phyloP scores from a whole-genome alignment of 768 basidiomycete genomes.

The Kwoniella shandongensis region DNA sequence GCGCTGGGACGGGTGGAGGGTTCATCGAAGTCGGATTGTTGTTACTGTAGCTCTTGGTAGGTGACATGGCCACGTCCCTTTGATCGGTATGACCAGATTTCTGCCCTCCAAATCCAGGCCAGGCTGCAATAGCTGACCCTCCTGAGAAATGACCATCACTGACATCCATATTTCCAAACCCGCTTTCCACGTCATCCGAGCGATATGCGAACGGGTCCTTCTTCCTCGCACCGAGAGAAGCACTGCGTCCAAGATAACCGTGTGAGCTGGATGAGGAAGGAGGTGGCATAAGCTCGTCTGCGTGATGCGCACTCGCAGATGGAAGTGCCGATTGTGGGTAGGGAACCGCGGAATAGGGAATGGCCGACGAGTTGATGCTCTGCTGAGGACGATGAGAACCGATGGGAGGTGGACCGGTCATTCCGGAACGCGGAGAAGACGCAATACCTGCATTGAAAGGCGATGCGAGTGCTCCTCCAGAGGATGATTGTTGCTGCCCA shows the following conservation, averaged over 20 bases:
- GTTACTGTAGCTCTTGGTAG: constrained; percentile 8
- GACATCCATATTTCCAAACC: constrained; percentile 46
- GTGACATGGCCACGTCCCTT: constrained; percentile 33
- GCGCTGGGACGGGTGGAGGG: constrained; percentile 42
- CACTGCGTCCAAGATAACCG: constrained; percentile 44
- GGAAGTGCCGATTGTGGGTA: constrained; percentile 1
- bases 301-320: neutral
- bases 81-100: neutral
- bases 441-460: constrained; percentile 9
- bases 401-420: constrained; percentile 1
- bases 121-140: neutral
- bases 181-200: constrained; percentile 51
- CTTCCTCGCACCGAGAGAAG: constrained; percentile 44
- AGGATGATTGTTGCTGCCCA: neutral
- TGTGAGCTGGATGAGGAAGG: constrained; percentile 25
- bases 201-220: constrained; percentile 49
- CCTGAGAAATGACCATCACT: constrained; percentile 13
- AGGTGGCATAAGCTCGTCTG: constrained; percentile 35
- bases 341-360: constrained; percentile 4
- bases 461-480: constrained; percentile 11
- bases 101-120: constrained; percentile 9
- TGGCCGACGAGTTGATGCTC: constrained; percentile 6
- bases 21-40: constrained; percentile 27
- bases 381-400: constrained; percentile 18
- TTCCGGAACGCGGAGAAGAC: constrained; percentile 12